Base-by-base conservation (phyloP, 371 early-diverging fungal genomes). In the Mucor sp. region DNA sequence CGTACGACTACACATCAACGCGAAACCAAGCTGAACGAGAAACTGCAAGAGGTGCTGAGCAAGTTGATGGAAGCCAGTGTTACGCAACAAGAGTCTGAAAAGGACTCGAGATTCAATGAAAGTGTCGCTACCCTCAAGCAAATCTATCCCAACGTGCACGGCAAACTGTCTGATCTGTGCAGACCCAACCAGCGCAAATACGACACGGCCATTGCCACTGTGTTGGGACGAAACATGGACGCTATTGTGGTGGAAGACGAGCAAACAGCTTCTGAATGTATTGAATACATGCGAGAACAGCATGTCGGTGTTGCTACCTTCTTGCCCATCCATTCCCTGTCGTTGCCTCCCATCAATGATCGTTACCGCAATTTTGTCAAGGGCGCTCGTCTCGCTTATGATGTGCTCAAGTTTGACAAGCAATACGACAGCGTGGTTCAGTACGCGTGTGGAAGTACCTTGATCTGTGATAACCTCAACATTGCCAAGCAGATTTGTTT, bases 151-250 rank as follows among this genome's bases (percentile, higher is more conserved):
- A 88, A 66, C 30, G 98, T 99, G 3, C 89, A 94, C 74, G 99
- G 99, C 4, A 88, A 95, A 35, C 70, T 99, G 28, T 68, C 89
- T 1, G 98, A 99, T 77, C 83, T 99, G 32, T 94, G 97, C 79
- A 87, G 88, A 66, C 98, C 99, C 2, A 95, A 88, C 14, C 96
- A 98, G 76, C 84, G 95, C 56, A 96, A 95, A 75, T 98, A 97
- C 79, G 95, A 97, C 41, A 75, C 84, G 0, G 95, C 98, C 3
- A 86, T 98, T 2, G 88, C 94, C 0, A 89, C 90, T 11, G 87
- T 89, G 14, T 77, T 94, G 14, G 94, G 93, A 9, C 86, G 90
- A 47, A 88, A 91, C 66, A 72, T 92, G 81, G 94, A 94, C 62
- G 91, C 94, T 11, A 89, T 94, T 65, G 87, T 93, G 0, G 94